phyloP scores from a whole-genome alignment of 108 stramenopile genomes.

The Conticribra weissflogii region DNA sequence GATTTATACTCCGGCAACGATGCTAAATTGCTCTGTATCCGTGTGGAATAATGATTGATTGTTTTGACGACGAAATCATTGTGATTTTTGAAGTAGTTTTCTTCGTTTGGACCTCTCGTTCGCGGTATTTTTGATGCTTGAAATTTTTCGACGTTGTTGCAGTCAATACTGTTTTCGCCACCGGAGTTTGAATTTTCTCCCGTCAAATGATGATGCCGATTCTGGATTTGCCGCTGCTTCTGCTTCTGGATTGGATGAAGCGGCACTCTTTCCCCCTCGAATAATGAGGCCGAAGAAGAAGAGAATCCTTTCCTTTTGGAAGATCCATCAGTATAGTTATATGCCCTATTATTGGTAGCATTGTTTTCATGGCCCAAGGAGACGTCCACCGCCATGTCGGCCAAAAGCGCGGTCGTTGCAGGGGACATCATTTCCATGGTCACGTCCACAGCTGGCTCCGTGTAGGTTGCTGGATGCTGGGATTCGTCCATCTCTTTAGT shows the following conservation, averaged over 20 bases:
- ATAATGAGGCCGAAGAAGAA: too few species aligned
- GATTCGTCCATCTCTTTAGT: conserved; percentile 1
- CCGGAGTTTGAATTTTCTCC: neutral
- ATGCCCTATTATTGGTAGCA: neutral
- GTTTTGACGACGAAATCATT: conserved; percentile 10
- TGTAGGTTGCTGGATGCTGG: too few species aligned
- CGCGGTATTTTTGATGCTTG: too few species aligned
- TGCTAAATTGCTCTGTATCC: neutral
- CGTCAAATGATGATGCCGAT: too few species aligned
- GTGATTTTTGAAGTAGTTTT: conserved; percentile 9
- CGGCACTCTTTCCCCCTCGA: too few species aligned
- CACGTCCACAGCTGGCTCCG: conserved; percentile 16
- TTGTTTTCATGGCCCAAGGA: neutral
- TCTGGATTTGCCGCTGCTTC: too few species aligned
- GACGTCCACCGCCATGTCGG: conserved; percentile 11
- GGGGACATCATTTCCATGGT: conserved; percentile 20
- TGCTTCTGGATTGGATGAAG: too few species aligned
- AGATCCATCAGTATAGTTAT: neutral
- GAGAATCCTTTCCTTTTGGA: neutral
- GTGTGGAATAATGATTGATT: neutral
- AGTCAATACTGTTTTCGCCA: neutral
- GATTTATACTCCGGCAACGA: neutral
- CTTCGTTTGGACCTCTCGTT: conserved; percentile 7
- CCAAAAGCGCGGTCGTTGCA: conserved; percentile 22
- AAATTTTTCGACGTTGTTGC: neutral